These are phyloP conservation scores for Blepharisma undulans DNA, from an alignment of 169 alveolate species.

Conservation along the genomic window DNA sequence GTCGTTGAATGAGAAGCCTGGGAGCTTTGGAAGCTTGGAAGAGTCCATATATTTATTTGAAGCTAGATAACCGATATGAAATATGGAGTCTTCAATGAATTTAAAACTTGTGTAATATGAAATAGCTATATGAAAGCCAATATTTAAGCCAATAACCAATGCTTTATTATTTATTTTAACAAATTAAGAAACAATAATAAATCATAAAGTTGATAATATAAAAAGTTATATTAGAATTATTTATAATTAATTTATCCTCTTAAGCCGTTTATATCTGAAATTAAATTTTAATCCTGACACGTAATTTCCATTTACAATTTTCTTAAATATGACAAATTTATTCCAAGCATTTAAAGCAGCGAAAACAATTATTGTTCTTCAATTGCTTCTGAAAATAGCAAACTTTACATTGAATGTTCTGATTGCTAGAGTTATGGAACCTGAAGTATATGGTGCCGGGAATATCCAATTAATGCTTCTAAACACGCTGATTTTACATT, in stretches of 20 bases:
- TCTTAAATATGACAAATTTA: not conserved
- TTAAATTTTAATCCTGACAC: not conserved
- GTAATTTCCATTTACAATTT: not conserved
- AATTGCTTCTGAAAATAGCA: not conserved
- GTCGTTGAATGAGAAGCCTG: conserved; percentile 77
- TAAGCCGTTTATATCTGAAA: not conserved
- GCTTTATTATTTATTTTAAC: too few relatives aligned
- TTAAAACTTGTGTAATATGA: not conserved
- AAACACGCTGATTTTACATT: conserved; percentile 5
- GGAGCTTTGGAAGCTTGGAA: conserved; percentile 70
- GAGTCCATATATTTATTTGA: conserved; percentile 2
- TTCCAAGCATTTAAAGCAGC: conserved; percentile 8
- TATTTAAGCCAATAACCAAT: not conserved
- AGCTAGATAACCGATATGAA: not conserved
- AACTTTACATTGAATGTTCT: not conserved
- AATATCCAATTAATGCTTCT: not conserved
- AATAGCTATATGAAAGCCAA: not conserved
- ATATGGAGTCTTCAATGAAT: not conserved
- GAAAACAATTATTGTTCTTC: not conserved
- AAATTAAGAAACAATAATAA: too few relatives aligned
- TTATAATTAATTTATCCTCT: too few relatives aligned
- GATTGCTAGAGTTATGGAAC: conserved; percentile 13
- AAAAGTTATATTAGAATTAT: too few relatives aligned
- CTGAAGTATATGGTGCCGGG: conserved; percentile 19
- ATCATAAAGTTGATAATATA: too few relatives aligned